phyloP scores from a whole-genome alignment of 257 asterid genomes.

The Solanum dulcamara region DNA sequence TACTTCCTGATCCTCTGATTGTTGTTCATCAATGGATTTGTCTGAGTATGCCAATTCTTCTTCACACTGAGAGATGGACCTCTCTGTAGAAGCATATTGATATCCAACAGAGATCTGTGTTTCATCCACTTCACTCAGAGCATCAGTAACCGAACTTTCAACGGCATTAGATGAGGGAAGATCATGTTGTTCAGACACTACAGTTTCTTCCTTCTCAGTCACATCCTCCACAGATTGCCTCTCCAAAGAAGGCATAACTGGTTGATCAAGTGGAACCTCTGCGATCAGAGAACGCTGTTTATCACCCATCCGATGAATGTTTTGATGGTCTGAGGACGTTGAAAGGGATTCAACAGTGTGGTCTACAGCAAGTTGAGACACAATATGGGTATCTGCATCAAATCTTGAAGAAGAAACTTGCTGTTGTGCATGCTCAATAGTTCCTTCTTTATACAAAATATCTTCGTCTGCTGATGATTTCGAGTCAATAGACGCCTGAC shows the following conservation, averaged over 20 bases:
- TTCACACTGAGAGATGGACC: constrained; percentile 15
- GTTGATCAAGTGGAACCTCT: constrained; percentile 3
- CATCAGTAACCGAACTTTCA: constrained; percentile 14
- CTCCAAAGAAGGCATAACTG: constrained; percentile 9
- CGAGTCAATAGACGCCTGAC: not conserved
- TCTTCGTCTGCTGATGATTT: constrained; percentile 18
- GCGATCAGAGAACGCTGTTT: not conserved
- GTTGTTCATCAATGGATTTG: constrained; percentile 21
- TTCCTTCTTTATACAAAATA: constrained; percentile 1
- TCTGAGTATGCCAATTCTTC: constrained; percentile 26
- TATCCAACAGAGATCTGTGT: constrained; percentile 14
- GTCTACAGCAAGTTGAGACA: not conserved
- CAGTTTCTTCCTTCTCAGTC: constrained; percentile 18
- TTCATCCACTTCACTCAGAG: constrained; percentile 16
- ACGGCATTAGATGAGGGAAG: constrained; percentile 11
- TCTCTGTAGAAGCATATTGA: constrained; percentile 25
- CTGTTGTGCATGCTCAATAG: constrained; percentile 3
- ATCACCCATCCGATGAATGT: constrained; percentile 2
- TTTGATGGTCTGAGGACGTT: constrained; percentile 20
- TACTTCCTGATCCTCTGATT: constrained; percentile 23
- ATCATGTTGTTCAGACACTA: constrained; percentile 3
- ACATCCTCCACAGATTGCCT: constrained; percentile 15
- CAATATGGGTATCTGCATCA: constrained; percentile 7
- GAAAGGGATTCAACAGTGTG: not conserved
- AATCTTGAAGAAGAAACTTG: constrained; percentile 13